phyloP scores from a whole-genome alignment of 192 early-diverging fungal genomes.

The Coemansia sp. region DNA sequence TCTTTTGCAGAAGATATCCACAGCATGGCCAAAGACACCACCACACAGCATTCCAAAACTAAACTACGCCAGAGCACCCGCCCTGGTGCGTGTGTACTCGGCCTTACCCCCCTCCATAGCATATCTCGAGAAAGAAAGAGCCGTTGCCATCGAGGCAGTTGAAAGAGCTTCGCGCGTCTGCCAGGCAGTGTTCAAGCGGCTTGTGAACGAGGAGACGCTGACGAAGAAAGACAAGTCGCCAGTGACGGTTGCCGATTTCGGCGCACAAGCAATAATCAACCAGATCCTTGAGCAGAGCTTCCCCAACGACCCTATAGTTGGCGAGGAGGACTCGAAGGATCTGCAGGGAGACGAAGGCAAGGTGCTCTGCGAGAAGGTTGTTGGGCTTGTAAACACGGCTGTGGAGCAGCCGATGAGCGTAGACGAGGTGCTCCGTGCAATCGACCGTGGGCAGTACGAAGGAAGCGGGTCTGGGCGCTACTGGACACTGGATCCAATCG shows the following conservation, averaged over 20 bases:
- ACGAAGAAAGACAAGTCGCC: conserved; percentile 95
- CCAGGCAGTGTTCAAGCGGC: conserved; percentile 76
- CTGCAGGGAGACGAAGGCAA: conserved; percentile 71
- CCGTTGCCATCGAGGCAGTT: conserved; percentile 89
- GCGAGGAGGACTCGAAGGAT: conserved; percentile 93
- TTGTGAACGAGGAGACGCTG: conserved; percentile 80
- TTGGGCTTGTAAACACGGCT: conserved; percentile 77
- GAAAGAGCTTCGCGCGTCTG: conserved; percentile 85
- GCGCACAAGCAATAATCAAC: conserved; percentile 95
- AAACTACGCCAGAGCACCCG: background rate
- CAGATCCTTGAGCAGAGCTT: conserved; percentile 72
- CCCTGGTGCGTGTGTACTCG: conserved; percentile 8
- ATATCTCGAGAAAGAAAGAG: conserved; percentile 66
- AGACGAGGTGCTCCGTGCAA: conserved; percentile 78
- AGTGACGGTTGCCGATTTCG: conserved; percentile 98
- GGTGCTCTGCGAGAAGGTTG: conserved; percentile 71
- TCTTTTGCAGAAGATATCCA: background rate
- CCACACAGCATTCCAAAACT: background rate
- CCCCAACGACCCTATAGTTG: conserved; percentile 88
- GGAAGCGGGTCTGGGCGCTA: conserved; percentile 76
- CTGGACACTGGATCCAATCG: conserved; percentile 88
- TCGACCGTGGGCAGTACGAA: conserved; percentile 86
- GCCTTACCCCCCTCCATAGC: conserved; percentile 17
- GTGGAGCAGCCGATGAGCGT: conserved; percentile 59
- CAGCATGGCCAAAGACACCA: background rate